Percentiles rank a stretch among this genome's conserved stretches.
These are phyloP conservation scores for Aspergillus bombycis DNA, from an alignment of 2,329 filamentous ascomycete species.

Conservation along the genomic window DNA sequence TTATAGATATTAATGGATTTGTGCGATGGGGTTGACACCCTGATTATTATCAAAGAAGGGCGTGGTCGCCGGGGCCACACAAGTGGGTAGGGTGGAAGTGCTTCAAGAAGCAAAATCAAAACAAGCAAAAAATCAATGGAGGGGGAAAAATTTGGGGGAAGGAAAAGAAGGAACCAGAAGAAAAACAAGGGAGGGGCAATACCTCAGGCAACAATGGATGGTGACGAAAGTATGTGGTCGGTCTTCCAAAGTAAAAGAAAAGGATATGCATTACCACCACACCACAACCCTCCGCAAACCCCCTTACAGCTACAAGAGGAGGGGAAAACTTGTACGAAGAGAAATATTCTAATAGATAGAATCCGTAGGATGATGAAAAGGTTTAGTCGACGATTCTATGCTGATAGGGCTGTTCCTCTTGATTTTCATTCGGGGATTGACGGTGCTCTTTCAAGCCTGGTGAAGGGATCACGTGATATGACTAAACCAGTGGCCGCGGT, in stretches of 20 bases:
- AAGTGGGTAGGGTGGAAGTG: slow-evolving; percentile 23
- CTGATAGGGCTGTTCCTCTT: not conserved
- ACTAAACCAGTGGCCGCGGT: not conserved
- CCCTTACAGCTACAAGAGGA: not conserved
- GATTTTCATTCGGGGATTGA: not conserved
- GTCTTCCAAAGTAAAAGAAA: not conserved
- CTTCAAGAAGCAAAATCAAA: slow-evolving; percentile 42
- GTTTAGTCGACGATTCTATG: not conserved
- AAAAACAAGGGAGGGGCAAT: slow-evolving; percentile 5
- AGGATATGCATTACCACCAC: not conserved
- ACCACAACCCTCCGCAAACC: not conserved
- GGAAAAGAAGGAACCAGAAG: not conserved
- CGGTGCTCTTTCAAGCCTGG: not conserved
- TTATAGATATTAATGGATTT: slow-evolving; percentile 3
- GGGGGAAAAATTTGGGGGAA: slow-evolving; percentile 12
- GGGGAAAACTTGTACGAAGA: not conserved
- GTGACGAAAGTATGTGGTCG: slow-evolving; percentile 4
- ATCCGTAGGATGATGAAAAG: not conserved
- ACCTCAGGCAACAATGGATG: slow-evolving; percentile 4
- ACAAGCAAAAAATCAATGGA: slow-evolving; percentile 35
- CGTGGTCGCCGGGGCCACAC: slow-evolving; percentile 38
- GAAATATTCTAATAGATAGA: slow-evolving; percentile 1
- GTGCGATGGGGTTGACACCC: slow-evolving; percentile 28
- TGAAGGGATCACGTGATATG: slow-evolving; percentile 7
- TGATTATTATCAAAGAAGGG: slow-evolving; percentile 5